Evolutionary conservation across 345 rosid species (phyloP), one percentile per base, ranked within the genome.

Genomic region (Eucalyptus cloeziana): DNA sequence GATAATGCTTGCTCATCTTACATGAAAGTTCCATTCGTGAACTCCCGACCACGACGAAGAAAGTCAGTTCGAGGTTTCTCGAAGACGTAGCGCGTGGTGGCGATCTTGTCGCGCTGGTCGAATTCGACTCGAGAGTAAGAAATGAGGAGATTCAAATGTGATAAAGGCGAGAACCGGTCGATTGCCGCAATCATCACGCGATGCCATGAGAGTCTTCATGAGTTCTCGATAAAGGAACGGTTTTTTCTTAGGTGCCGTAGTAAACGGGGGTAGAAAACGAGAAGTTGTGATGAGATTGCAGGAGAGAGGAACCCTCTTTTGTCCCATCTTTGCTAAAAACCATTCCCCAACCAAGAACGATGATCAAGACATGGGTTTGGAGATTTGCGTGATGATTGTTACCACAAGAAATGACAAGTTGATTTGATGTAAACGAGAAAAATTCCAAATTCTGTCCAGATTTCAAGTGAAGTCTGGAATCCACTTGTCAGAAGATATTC

Each of bases 371-470:
- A 5, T 37, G 83, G 47, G 22, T 76, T 40, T 76, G 83, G 27
- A 5, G 14, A 76, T 37, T 37, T 76, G 47, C 14, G 5, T 21
- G 47, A 40, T 10, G 83, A 2, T 16, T 69, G 8, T 71, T 37
- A 7, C 81, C 81, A 5, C 22, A 37, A 19, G 81, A 19, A 37
- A 37, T 37, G 83, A 76, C 14, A 37, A 71, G 45, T 71, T 37
- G 83, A 25, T 37, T 76, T 37, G 2, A 19, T 4, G 37, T 10
- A 12, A 13, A 25, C 3, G 3, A 22, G 6, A 56, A 6, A 24
- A 56, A 13, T 56, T 56, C 30, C 13, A 24, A 9, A 10, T 56
- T 56, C 11, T 2, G 1, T 56, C 13, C 0, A 0, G 3, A 25
- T 10, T 56, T 24, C 10, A 24, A 11, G 3, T 54, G 25, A 8